A percentile compares a stretch with the other conserved stretches of the same genome.
Conservation (phyloP, 768 basidiomycete genomes). For the Rhodosporidiobolus odoratus region DNA sequence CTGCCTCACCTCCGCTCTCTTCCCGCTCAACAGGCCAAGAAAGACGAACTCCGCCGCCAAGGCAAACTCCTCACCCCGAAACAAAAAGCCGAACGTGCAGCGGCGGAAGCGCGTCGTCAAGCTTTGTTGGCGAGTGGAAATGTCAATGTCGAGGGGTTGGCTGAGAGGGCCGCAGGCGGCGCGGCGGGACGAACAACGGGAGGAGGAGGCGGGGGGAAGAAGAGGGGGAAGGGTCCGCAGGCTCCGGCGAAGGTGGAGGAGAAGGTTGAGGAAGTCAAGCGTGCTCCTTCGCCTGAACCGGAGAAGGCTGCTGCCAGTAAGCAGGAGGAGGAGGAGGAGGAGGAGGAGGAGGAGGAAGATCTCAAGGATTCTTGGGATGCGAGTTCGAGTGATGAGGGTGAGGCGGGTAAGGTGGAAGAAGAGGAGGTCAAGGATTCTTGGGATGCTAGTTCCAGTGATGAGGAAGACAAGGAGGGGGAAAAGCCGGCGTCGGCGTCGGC, state of each 20-base stretch:
- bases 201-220: conserved; percentile 77
- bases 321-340: conserved; percentile 43
- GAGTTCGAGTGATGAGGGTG: conserved; percentile 21
- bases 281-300: conserved; percentile 43
- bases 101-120: conserved; percentile 81
- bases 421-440: conserved; percentile 15
- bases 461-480: conserved; percentile 21
- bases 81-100: conserved; percentile 87
- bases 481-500: conserved; percentile 7
- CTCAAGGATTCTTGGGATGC: conserved; percentile 36
- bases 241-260: conserved; percentile 42
- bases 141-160: conserved; percentile 84
- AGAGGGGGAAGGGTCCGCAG: conserved; percentile 50
- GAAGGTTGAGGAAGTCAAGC: conserved; percentile 49
- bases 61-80: conserved; percentile 93
- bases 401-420: conserved; percentile 3
- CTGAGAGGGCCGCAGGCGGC: conserved; percentile 46
- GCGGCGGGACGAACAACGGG: conserved; percentile 46
- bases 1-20: neutral
- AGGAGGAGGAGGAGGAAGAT: conserved; percentile 55
- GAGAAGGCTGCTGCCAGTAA: conserved; percentile 46
- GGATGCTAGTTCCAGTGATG: conserved; percentile 28
- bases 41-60: conserved; percentile 85
- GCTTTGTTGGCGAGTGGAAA: conserved; percentile 78
- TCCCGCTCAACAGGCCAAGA: conserved; percentile 66